A percentile compares a stretch with the other conserved stretches of the same genome.
phyloP scores from a whole-genome alignment of 805 yeast species.

The Candida xiaguanensis region DNA sequence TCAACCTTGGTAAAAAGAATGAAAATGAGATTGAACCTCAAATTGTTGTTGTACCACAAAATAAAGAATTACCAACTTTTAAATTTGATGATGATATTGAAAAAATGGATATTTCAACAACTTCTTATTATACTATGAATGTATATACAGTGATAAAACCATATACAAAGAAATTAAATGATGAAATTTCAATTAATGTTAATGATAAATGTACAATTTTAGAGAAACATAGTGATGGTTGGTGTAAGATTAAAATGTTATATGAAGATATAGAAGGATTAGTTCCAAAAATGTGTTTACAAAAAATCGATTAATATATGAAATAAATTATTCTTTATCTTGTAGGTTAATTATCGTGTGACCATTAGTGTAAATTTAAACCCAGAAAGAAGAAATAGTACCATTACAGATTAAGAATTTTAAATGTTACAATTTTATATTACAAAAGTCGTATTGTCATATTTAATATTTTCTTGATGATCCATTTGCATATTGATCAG shows the following conservation, averaged over 20 bases:
- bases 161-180: conserved; percentile 26
- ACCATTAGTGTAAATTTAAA: too few relatives aligned
- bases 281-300: conserved; percentile 30
- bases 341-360: too few relatives aligned
- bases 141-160: conserved; percentile 21
- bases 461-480: conserved; percentile 3
- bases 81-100: not conserved
- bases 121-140: conserved; percentile 4
- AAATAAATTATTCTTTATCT: too few relatives aligned
- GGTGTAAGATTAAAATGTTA: conserved; percentile 30
- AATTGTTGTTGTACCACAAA: not conserved
- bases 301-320: conserved; percentile 9
- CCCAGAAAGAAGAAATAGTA: too few relatives aligned
- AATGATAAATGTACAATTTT: conserved; percentile 28
- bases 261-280: conserved; percentile 21
- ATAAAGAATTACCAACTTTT: not conserved
- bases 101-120: not conserved
- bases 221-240: conserved; percentile 31
- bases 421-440: conserved; percentile 7
- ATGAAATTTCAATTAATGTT: conserved; percentile 27
- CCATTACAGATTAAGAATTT: too few relatives aligned
- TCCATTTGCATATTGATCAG: conserved; percentile 6
- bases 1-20: conserved; percentile 23
- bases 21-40: conserved; percentile 3
- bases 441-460: conserved; percentile 1